phyloP scores from a whole-genome alignment of 305 asterid genomes.

The Ilex paraguariensis region DNA sequence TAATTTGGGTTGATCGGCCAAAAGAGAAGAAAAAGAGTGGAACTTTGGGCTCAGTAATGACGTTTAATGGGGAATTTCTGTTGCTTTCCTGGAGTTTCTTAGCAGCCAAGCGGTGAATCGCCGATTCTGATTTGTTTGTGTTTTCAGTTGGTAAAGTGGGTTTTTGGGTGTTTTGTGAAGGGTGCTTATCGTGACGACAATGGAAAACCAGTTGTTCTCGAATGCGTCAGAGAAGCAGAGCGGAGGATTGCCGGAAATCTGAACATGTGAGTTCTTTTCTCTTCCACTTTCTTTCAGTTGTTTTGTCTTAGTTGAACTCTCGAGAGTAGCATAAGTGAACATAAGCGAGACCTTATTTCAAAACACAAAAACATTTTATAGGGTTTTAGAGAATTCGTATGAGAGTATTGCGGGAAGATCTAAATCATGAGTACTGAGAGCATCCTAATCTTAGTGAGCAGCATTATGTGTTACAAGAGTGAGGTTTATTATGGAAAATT shows the following conservation, averaged over 20 bases:
- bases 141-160: not conserved
- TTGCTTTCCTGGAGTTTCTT: not conserved
- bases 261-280: conserved; percentile 57
- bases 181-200: conserved; percentile 96
- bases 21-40: not conserved
- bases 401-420: not conserved
- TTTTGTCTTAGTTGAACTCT: not conserved
- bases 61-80: not conserved
- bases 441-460: not conserved
- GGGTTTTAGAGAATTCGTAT: not conserved
- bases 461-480: not conserved
- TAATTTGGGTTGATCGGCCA: conserved; percentile 3
- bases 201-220: conserved; percentile 96
- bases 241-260: conserved; percentile 67
- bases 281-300: not conserved
- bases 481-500: not conserved
- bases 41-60: conserved; percentile 2
- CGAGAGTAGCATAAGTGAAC: no score
- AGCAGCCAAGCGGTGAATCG: not conserved
- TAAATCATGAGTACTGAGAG: no score
- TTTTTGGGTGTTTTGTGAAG: conserved; percentile 24
- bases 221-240: conserved; percentile 96
- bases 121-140: not conserved
- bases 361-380: not conserved
- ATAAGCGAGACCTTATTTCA: no score